phyloP scores from a whole-genome alignment of 169 alveolate genomes.

The Besnoitia besnoiti region DNA sequence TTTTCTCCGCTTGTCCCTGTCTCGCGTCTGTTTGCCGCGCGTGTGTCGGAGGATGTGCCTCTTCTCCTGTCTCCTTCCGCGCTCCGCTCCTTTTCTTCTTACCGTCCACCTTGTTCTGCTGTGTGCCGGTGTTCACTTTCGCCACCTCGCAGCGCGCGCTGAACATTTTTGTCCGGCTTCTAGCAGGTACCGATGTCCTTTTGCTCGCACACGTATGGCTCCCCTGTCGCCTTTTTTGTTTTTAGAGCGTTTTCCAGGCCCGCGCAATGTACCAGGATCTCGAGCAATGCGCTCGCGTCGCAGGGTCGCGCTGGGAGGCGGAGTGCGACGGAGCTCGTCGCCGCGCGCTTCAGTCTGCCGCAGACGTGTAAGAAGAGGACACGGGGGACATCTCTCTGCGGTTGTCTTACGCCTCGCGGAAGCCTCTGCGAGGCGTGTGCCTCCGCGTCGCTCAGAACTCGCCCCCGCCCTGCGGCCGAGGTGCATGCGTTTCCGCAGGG shows the following conservation, averaged over 20 bases:
- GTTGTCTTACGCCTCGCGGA: neutral
- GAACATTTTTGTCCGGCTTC: no score
- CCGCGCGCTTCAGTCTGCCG: neutral
- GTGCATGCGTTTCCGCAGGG: no score
- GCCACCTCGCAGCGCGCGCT: no score
- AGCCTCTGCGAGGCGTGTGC: no score
- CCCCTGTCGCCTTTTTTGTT: neutral
- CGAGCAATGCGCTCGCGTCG: neutral
- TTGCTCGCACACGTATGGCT: neutral
- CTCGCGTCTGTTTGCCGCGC: neutral
- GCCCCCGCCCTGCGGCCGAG: no score
- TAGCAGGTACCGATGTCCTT: no score
- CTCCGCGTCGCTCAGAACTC: no score
- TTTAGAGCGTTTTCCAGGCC: constrained; percentile 11
- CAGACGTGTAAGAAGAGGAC: neutral
- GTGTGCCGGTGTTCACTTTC: no score
- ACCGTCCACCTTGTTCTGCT: no score
- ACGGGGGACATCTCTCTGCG: neutral
- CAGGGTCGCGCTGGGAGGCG: neutral
- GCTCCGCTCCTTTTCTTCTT: no score
- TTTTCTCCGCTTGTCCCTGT: neutral
- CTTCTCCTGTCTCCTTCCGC: neutral
- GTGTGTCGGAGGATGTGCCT: neutral
- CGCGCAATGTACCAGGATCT: neutral
- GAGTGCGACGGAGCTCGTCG: neutral